These are phyloP conservation scores for Fusarium burgessii DNA, from an alignment of 2,329 filamentous ascomycete genomes.

Conservation along the genomic window DNA sequence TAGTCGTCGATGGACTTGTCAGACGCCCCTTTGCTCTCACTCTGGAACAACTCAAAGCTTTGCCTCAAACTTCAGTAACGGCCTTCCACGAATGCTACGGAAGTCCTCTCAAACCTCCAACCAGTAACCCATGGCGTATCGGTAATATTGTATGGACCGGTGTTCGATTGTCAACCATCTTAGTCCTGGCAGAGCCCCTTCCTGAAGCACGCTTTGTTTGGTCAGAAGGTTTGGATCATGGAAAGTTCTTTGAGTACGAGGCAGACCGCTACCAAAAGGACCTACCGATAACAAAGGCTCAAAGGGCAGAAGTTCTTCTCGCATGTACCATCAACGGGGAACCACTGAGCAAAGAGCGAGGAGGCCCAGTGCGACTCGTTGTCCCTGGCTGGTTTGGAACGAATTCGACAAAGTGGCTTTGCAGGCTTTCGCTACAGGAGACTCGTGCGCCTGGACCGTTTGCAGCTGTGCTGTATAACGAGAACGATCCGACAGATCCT, in stretches of 20 bases:
- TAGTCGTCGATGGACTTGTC: conserved; percentile 10
- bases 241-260: conserved; percentile 4
- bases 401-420: conserved; percentile 26
- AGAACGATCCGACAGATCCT: not conserved
- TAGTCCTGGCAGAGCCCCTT: not conserved
- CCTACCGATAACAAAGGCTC: not conserved
- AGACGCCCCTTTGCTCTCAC: not conserved
- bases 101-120: conserved; percentile 8
- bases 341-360: conserved; percentile 5
- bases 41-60: not conserved
- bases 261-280: conserved; percentile 25
- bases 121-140: not conserved
- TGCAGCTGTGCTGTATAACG: conserved; percentile 8
- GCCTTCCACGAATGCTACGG: conserved; percentile 28
- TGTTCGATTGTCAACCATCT: not conserved
- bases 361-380: conserved; percentile 14
- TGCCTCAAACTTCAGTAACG: not conserved
- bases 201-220: conserved; percentile 8
- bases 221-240: conserved; percentile 16
- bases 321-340: not conserved
- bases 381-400: conserved; percentile 27
- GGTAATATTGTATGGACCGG: conserved; percentile 20
- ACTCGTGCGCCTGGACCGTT: conserved; percentile 7
- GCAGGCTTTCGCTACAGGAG: not conserved
- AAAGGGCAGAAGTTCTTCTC: not conserved